phyloP scores from a whole-genome alignment of 345 rosid species.

The Turnera subulata region DNA sequence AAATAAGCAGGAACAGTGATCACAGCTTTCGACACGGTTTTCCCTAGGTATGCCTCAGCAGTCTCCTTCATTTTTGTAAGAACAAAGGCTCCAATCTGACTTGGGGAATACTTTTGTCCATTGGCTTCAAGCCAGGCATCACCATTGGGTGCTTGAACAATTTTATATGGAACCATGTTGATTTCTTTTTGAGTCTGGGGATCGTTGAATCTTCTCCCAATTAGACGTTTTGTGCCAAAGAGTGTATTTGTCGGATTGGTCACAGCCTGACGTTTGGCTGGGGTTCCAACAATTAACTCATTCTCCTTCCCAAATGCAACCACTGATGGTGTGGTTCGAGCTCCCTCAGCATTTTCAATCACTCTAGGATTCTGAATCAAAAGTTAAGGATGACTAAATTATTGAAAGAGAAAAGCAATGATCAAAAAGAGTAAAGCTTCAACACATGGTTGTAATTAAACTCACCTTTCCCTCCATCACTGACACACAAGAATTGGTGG shows the following conservation, averaged over 20 bases:
- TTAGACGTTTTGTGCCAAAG: slow-evolving; percentile 94
- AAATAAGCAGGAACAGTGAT: slow-evolving; percentile 91
- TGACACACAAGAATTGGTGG: slow-evolving; percentile 95
- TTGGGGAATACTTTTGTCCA: slow-evolving; percentile 84
- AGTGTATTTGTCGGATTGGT: slow-evolving; percentile 97
- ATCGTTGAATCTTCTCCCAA: slow-evolving; percentile 89
- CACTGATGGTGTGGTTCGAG: slow-evolving; percentile 93
- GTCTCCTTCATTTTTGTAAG: slow-evolving; percentile 90
- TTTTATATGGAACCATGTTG: slow-evolving; percentile 87
- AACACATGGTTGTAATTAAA: too few species aligned
- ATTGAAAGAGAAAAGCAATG: background rate
- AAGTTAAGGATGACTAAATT: background rate
- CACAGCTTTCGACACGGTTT: slow-evolving; percentile 65
- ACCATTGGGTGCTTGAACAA: slow-evolving; percentile 83
- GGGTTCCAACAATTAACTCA: slow-evolving; percentile 88
- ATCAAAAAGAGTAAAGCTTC: background rate
- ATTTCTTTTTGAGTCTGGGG: slow-evolving; percentile 79
- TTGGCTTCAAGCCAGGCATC: slow-evolving; percentile 93
- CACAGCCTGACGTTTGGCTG: slow-evolving; percentile 94
- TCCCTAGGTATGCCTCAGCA: slow-evolving; percentile 80
- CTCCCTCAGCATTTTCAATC: slow-evolving; percentile 92
- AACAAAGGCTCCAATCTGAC: slow-evolving; percentile 79
- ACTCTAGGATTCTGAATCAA: slow-evolving; percentile 70
- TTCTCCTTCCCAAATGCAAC: slow-evolving; percentile 89
- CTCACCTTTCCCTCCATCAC: slow-evolving; percentile 93